Conservation (phyloP, 805 yeast genomes). For the Saccharomycopsis sp. region DNA sequence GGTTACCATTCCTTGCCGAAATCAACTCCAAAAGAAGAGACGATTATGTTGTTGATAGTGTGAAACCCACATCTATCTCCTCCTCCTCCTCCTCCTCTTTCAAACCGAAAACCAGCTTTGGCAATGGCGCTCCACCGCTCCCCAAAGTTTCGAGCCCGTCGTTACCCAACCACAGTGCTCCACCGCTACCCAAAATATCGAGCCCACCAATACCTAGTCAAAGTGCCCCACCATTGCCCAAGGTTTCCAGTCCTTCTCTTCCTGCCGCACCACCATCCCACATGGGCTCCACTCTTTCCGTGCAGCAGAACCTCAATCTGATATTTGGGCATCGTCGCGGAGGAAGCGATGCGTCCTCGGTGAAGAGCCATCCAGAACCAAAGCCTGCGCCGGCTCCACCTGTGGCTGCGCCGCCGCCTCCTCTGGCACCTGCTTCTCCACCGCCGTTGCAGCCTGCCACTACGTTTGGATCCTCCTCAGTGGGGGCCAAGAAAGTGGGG, state of each 20-base stretch:
- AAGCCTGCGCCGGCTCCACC: neutral
- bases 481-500: neutral
- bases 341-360: too few species aligned
- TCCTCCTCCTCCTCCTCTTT: slow-evolving; percentile 20
- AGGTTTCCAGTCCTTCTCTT: slow-evolving; percentile 19
- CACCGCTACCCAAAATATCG: slow-evolving; percentile 21
- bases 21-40: slow-evolving; percentile 49
- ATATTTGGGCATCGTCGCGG: too few species aligned
- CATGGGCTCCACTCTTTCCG: too few species aligned
- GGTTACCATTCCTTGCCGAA: slow-evolving; percentile 49
- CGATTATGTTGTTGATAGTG: slow-evolving; percentile 37
- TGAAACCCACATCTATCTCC: slow-evolving; percentile 22
- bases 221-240: slow-evolving; percentile 21
- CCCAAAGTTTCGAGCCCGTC: slow-evolving; percentile 21
- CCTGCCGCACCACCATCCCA: slow-evolving; percentile 20
- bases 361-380: neutral
- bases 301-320: too few species aligned
- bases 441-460: too few species aligned
- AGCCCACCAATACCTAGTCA: slow-evolving; percentile 12
- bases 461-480: too few species aligned
- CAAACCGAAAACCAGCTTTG: slow-evolving; percentile 18
- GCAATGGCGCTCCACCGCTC: slow-evolving; percentile 21
- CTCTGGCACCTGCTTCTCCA: neutral
- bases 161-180: slow-evolving; percentile 21
- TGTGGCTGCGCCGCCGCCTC: neutral